These are phyloP conservation scores for Achaetomium macrosporum DNA, from an alignment of 2,329 filamentous ascomycete species.

Conservation along the genomic window DNA sequence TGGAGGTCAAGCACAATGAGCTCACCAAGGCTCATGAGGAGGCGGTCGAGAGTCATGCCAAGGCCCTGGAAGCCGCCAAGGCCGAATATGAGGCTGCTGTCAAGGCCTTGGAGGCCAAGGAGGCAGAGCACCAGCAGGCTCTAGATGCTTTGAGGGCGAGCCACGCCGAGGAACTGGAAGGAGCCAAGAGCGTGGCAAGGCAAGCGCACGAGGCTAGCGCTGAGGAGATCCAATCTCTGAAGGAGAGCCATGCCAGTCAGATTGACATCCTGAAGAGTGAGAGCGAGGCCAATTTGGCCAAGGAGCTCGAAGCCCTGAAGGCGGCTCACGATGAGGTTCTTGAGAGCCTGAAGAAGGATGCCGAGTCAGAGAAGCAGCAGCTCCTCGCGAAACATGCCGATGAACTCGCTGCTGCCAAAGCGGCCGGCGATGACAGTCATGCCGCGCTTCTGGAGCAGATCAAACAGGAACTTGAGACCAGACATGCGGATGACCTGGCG, in stretches of 20 bases:
- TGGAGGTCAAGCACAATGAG: conserved; percentile 52
- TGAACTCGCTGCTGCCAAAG: conserved; percentile 25
- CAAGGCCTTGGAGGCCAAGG: conserved; percentile 44
- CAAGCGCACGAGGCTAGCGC: conserved; percentile 44
- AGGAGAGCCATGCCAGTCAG: conserved; percentile 48
- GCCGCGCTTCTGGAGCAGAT: conserved; percentile 24
- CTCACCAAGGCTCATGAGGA: conserved; percentile 32
- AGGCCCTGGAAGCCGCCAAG: conserved; percentile 39
- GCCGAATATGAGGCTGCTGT: conserved; percentile 40
- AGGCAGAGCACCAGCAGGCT: conserved; percentile 47
- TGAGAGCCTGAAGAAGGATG: conserved; percentile 38
- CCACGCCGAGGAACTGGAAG: conserved; percentile 54
- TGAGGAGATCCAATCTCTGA: conserved; percentile 48
- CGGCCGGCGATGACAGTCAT: conserved; percentile 24
- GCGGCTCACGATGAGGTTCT: conserved; percentile 40
- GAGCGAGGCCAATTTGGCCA: conserved; percentile 30
- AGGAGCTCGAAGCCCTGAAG: conserved; percentile 35
- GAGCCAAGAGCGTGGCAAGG: conserved; percentile 47
- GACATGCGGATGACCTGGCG: conserved; percentile 30
- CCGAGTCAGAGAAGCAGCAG: conserved; percentile 35
- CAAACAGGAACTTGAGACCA: conserved; percentile 27
- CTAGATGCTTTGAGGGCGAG: conserved; percentile 51
- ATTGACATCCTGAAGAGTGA: conserved; percentile 26
- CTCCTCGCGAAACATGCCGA: conserved; percentile 30
- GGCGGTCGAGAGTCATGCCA: conserved; percentile 34